These are phyloP conservation scores for Gnomoniopsis sp. DNA, from an alignment of 2,329 filamentous ascomycete genomes.

Conservation along the genomic window DNA sequence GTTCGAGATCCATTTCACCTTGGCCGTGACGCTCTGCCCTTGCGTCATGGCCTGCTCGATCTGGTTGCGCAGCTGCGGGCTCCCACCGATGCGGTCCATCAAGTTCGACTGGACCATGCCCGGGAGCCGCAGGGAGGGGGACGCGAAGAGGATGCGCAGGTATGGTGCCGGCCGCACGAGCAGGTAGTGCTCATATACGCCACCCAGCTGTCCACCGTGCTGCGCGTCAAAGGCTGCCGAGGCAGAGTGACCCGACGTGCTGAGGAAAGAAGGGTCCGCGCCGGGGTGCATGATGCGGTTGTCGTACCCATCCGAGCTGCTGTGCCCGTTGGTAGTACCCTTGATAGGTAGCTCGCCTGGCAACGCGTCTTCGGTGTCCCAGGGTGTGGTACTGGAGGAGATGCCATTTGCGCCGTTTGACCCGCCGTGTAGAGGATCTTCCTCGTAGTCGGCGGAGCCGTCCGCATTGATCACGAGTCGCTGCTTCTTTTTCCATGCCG, in stretches of 20 bases:
- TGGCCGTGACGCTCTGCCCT: constrained; percentile 69
- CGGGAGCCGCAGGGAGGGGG: constrained; percentile 62
- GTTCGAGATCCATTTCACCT: constrained; percentile 64
- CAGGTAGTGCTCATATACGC: constrained; percentile 54
- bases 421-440: constrained; percentile 1
- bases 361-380: neutral
- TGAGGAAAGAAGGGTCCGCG: neutral
- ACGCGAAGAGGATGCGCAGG: constrained; percentile 66
- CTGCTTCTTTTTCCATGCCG: constrained; percentile 36
- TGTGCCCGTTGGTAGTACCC: neutral
- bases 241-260: neutral
- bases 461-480: constrained; percentile 34
- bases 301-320: neutral
- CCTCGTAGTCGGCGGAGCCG: constrained; percentile 10
- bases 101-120: constrained; percentile 63
- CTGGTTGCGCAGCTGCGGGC: constrained; percentile 42
- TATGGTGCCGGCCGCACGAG: constrained; percentile 65
- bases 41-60: constrained; percentile 58
- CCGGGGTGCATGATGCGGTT: neutral
- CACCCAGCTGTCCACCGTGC: constrained; percentile 31
- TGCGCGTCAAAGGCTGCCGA: neutral
- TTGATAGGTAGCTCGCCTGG: neutral
- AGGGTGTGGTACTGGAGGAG: neutral
- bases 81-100: constrained; percentile 51
- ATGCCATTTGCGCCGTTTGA: constrained; percentile 17